Percentiles rank a stretch among this genome's conserved stretches.
These are phyloP conservation scores for Coccomyxa subellipsoidea DNA, from an alignment of 163 green algal genomes.

Conservation along the genomic window DNA sequence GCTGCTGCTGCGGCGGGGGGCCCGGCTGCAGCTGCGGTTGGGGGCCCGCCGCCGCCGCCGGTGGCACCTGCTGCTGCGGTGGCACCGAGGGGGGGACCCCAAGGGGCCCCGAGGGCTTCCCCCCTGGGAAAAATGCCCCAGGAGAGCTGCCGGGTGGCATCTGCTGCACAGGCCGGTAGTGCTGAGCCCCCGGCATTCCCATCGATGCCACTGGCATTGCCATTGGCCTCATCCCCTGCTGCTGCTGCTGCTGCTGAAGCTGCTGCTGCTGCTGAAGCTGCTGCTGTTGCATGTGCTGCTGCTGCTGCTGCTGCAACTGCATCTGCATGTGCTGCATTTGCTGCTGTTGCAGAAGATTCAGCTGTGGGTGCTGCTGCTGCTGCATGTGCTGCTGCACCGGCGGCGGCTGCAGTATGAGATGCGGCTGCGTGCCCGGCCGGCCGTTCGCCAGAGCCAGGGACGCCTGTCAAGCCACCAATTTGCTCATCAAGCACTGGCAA, in stretches of 20 bases:
- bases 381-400: not conserved
- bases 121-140: constrained; percentile 3
- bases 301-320: not conserved
- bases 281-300: not conserved
- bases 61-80: not conserved
- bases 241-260: not conserved
- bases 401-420: not conserved
- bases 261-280: not conserved
- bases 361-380: not conserved
- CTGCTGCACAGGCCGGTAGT: constrained; percentile 12
- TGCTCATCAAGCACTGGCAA: not conserved
- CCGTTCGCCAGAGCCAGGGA: not conserved
- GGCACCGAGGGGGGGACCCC: not conserved
- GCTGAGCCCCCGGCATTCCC: constrained; percentile 14
- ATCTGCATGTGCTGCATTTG: not conserved
- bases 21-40: not conserved
- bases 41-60: too few species aligned
- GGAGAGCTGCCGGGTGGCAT: not conserved
- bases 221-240: not conserved
- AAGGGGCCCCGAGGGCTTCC: not conserved
- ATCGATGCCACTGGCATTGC: constrained; percentile 12
- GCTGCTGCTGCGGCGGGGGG: not conserved
- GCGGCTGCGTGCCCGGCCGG: not conserved
- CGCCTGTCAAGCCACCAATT: not conserved
- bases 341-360: not conserved